Conservation (phyloP, 2,329 filamentous ascomycete species). For the Fusarium musae region DNA sequence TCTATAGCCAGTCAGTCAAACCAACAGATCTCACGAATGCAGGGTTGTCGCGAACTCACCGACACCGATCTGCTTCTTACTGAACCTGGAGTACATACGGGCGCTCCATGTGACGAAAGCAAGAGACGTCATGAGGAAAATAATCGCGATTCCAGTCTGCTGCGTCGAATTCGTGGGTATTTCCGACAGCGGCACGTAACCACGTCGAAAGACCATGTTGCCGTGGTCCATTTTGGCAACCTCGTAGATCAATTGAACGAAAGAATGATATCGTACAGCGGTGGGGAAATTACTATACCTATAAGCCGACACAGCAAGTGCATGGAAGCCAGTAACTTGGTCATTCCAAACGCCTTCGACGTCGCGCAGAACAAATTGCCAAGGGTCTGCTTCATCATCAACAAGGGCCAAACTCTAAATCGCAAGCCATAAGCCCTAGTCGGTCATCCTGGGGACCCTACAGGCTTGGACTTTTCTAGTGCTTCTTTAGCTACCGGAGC, state of each 20-base stretch:
- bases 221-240: not conserved
- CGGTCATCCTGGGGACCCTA: not conserved
- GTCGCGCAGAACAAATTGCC: not conserved
- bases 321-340: not conserved
- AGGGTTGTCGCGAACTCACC: slow-evolving; percentile 7
- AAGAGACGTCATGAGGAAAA: slow-evolving; percentile 31
- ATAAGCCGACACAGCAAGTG: not conserved
- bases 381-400: not conserved
- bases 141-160: slow-evolving; percentile 32
- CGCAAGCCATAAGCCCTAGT: not conserved
- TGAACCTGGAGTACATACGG: slow-evolving; percentile 33
- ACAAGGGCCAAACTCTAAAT: not conserved
- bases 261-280: not conserved
- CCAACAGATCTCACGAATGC: not conserved
- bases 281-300: not conserved
- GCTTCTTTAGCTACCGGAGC: not conserved
- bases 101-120: slow-evolving; percentile 24
- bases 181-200: slow-evolving; percentile 21
- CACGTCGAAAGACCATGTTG: slow-evolving; percentile 1
- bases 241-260: not conserved
- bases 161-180: slow-evolving; percentile 31
- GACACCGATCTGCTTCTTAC: slow-evolving; percentile 30
- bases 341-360: not conserved
- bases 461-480: not conserved
- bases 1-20: slow-evolving; percentile 16